These are phyloP conservation scores for Calonectria crousiana DNA, from an alignment of 2,329 filamentous ascomycete species.

Conservation along the genomic window DNA sequence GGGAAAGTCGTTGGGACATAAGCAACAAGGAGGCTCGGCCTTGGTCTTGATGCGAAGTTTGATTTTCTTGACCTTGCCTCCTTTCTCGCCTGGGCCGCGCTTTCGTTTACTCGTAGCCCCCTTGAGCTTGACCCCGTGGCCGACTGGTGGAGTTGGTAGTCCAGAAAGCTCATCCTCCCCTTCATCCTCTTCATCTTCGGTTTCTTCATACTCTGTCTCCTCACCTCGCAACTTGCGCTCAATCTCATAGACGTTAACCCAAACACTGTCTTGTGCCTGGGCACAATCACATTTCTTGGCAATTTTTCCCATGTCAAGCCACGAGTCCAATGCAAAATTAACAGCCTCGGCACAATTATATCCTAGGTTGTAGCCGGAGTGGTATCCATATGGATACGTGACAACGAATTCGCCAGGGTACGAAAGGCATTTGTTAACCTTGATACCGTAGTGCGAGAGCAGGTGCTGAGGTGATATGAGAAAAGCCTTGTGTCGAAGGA, in stretches of 20 bases:
- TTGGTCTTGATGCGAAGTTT: conserved; percentile 80
- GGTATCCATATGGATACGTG: conserved; percentile 98
- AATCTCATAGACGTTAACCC: conserved; percentile 97
- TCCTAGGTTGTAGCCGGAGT: conserved; percentile 96
- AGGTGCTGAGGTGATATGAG: conserved; percentile 92
- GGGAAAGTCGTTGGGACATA: conserved; percentile 92
- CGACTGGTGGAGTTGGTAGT: conserved; percentile 82
- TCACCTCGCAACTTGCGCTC: conserved; percentile 94
- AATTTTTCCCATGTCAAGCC: conserved; percentile 94
- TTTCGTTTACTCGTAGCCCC: conserved; percentile 73
- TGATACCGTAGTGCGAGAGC: conserved; percentile 90
- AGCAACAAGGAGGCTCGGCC: conserved; percentile 83
- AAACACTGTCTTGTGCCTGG: conserved; percentile 95
- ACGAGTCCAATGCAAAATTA: conserved; percentile 96
- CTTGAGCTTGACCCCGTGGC: conserved; percentile 77
- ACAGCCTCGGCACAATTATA: conserved; percentile 99
- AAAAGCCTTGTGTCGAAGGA: conserved; percentile 97
- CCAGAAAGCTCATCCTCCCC: conserved; percentile 74
- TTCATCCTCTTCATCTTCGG: conserved; percentile 77
- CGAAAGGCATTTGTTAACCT: conserved; percentile 94
- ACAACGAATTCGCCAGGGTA: conserved; percentile 98
- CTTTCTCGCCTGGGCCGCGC: conserved; percentile 51
- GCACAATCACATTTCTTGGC: conserved; percentile 98
- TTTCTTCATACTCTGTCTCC: conserved; percentile 85
- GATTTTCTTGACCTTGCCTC: conserved; percentile 74